Evolutionary conservation across 139 green algal genomes (phyloP).

Genomic region (Coelastrella sp.): DNA sequence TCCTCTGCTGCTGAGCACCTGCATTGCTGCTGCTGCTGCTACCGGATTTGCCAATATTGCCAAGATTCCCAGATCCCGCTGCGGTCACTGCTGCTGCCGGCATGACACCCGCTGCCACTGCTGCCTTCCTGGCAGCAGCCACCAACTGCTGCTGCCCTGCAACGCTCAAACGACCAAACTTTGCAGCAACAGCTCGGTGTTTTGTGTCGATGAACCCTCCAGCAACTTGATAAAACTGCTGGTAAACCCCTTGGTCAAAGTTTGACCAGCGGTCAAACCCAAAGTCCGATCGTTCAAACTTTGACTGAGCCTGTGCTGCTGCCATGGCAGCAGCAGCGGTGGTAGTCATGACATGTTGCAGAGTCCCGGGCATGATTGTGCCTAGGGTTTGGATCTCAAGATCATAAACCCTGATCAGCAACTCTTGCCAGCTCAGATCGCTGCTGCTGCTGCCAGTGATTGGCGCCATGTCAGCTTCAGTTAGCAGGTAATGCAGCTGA

Average conservation of each 20-base stretch:
- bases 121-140: conserved; percentile 22
- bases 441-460: conserved; percentile 39
- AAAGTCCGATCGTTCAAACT: neutral
- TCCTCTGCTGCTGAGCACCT: neutral
- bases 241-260: neutral
- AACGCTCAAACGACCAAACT: conserved; percentile 18
- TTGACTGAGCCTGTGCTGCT: neutral
- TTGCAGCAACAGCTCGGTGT: conserved; percentile 11
- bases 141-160: neutral
- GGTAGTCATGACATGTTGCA: neutral
- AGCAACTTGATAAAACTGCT: conserved; percentile 12
- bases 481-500: conserved; percentile 38
- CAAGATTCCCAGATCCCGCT: neutral
- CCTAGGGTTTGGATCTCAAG: conserved; percentile 6
- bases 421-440: conserved; percentile 1
- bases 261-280: conserved; percentile 8
- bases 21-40: neutral
- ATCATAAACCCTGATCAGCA: conserved; percentile 27
- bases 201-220: neutral
- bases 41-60: neutral
- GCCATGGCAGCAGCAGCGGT: conserved; percentile 16
- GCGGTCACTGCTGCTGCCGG: conserved; percentile 2
- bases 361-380: neutral
- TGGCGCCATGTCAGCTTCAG: neutral
- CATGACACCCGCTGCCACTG: neutral